phyloP scores from a whole-genome alignment of 495 filamentous ascomycete species.

The Echria macrotheca region DNA sequence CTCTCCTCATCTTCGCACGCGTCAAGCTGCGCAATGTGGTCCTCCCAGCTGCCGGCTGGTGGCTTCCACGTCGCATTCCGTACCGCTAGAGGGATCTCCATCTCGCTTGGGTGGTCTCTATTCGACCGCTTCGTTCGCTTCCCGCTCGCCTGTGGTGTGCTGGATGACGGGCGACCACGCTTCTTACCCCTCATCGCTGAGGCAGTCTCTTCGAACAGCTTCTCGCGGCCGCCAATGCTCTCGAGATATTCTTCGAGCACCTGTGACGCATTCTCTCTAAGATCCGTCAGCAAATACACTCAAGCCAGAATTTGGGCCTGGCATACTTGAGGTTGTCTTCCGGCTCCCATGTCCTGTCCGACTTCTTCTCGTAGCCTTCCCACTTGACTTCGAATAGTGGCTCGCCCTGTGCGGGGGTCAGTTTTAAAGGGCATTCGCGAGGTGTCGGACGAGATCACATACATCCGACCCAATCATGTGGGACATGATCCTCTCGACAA shows the following conservation, averaged over 20 bases:
- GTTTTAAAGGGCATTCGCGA: background rate
- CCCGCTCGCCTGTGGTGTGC: slow-evolving; percentile 23
- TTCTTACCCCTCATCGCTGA: slow-evolving; percentile 39
- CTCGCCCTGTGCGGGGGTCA: slow-evolving; percentile 24
- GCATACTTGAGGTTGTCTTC: slow-evolving; percentile 53
- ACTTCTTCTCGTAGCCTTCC: slow-evolving; percentile 56
- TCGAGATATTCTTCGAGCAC: slow-evolving; percentile 43
- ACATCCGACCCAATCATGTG: slow-evolving; percentile 49
- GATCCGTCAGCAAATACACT: slow-evolving; percentile 7
- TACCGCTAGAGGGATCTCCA: slow-evolving; percentile 32
- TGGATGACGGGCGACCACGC: slow-evolving; percentile 35
- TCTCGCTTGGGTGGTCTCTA: slow-evolving; percentile 30
- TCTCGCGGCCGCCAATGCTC: slow-evolving; percentile 48
- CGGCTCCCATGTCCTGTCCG: slow-evolving; percentile 56
- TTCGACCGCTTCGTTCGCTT: slow-evolving; percentile 37
- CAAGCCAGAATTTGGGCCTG: too few species aligned
- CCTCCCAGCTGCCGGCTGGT: slow-evolving; percentile 54
- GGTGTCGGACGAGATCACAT: slow-evolving; percentile 12
- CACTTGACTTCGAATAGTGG: slow-evolving; percentile 54
- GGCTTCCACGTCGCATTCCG: slow-evolving; percentile 43
- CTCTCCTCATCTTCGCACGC: slow-evolving; percentile 50
- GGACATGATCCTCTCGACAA: slow-evolving; percentile 52
- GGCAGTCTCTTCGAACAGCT: slow-evolving; percentile 39
- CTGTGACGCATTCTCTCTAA: slow-evolving; percentile 38
- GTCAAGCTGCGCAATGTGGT: slow-evolving; percentile 49